Evolutionary conservation across 2,329 filamentous ascomycete species (phyloP), one percentile per base, ranked within the genome.

Genomic region (Didymella exigua): DNA sequence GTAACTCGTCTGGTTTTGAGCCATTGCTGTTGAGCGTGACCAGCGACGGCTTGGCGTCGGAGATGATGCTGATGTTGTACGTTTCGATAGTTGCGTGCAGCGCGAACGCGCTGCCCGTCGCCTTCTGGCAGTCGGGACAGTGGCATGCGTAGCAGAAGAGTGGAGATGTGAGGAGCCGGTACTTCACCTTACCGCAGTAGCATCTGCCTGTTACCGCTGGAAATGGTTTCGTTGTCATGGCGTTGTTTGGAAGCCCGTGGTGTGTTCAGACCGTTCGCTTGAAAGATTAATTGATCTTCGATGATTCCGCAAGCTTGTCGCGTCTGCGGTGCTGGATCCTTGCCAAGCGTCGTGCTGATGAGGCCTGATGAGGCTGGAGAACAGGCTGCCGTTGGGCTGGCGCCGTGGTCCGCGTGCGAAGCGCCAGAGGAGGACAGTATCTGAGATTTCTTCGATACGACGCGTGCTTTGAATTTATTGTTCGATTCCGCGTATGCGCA

Each of bases 121-220:
- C 24, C 19, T 65, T 66, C 34, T 72, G 67, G 49, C 71, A 73
- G 44, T 68, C 65, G 2, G 49, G 27, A 23, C 71, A 73, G 55
- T 73, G 69, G 57, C 71, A 73, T 14, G 69, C 69, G 42, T 64
- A 62, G 50, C 62, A 67, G 59, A 62, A 72, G 21, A 73, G 57
- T 1, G 71, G 71, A 0, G 68, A 59, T 1, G 60, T 66, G 23
- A 68, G 59, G 4, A 73, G 54, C 1, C 69, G 65, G 34, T 69
- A 73, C 6, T 62, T 60, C 24, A 67, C 49, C 2, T 41, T 36
- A n/a, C 47, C 55, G 50, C 71, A 73, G 33, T 56, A 46, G 54
- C 69, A 73, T 24, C 66, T 54, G 23, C 71, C 71, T 18, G 59
- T 60, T n/a, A 73, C 55, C 6, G 63, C 49, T n/a, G 71, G 71